Evolutionary conservation across 345 rosid species (phyloP).

Genomic region (Pistacia integerrima): DNA sequence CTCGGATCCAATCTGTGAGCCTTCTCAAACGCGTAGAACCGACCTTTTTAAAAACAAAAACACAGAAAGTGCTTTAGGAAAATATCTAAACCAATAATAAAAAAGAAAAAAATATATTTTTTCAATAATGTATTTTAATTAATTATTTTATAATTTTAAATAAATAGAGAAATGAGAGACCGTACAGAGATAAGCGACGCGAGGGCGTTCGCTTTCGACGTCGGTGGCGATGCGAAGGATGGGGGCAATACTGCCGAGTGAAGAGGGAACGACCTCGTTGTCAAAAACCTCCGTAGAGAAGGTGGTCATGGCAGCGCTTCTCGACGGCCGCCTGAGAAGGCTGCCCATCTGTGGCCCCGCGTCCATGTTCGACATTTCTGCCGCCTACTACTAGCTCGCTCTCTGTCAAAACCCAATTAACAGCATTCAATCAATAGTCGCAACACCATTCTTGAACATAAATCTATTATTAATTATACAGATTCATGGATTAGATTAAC

Average conservation of each 20-base stretch:
- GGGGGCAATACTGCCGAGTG: slow-evolving; percentile 81
- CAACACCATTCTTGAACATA: background rate
- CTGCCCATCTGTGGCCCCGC: slow-evolving; percentile 42
- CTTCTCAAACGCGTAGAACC: slow-evolving; percentile 91
- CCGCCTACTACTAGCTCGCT: slow-evolving; percentile 21
- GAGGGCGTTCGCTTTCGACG: slow-evolving; percentile 93
- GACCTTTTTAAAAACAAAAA: slow-evolving; percentile 43
- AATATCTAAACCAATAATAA: background rate
- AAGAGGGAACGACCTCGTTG: slow-evolving; percentile 90
- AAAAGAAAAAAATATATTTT: background rate
- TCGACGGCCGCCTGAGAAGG: slow-evolving; percentile 78
- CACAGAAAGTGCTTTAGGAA: background rate
- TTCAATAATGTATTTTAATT: too few relatives aligned
- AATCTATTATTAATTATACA: background rate
- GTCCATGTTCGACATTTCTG: slow-evolving; percentile 36
- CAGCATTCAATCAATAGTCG: background rate
- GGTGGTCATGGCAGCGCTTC: slow-evolving; percentile 86
- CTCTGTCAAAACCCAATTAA: slow-evolving; percentile 16
- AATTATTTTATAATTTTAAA: too few relatives aligned
- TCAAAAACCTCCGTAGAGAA: slow-evolving; percentile 93
- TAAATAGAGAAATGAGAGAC: background rate
- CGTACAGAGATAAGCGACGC: slow-evolving; percentile 95
- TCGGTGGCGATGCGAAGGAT: slow-evolving; percentile 86
- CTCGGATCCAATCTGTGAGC: slow-evolving; percentile 77
- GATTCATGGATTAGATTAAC: too few relatives aligned